Evolutionary conservation across 306 rosid species (phyloP).

Genomic region (Chamaecrista fasciculata): DNA sequence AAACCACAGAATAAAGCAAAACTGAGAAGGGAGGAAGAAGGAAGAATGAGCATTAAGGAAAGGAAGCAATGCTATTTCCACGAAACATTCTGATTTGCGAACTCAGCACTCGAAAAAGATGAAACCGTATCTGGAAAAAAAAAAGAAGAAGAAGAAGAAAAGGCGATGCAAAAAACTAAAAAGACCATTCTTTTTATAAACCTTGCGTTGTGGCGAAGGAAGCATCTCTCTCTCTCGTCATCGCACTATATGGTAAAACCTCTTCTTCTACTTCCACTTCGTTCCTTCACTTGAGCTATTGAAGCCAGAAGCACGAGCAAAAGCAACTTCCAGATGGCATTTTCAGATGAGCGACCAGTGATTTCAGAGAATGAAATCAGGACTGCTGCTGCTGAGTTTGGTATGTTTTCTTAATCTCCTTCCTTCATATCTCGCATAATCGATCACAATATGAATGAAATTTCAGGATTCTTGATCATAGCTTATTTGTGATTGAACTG

Average conservation of each 20-base stretch:
- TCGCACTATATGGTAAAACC: background rate
- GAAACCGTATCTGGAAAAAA: background rate
- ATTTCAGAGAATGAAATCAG: conserved; percentile 20
- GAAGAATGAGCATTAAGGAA: no score
- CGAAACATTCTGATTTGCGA: background rate
- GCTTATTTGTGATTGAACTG: no score
- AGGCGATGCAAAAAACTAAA: no score
- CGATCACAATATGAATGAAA: background rate
- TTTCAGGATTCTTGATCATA: background rate
- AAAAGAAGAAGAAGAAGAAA: no score
- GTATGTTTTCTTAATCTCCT: conserved; percentile 16
- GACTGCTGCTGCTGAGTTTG: conserved; percentile 34
- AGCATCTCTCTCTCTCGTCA: conserved; percentile 24
- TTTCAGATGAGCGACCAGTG: background rate
- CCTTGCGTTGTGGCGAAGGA: conserved; percentile 34
- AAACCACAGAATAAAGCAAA: no score
- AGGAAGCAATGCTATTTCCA: conserved; percentile 19
- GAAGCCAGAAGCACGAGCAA: conserved; percentile 4
- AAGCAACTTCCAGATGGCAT: background rate
- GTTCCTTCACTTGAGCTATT: conserved; percentile 7
- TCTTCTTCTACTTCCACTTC: background rate
- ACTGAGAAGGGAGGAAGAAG: no score
- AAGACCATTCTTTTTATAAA: no score
- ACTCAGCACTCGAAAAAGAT: background rate
- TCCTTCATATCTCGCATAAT: no score